These are phyloP conservation scores for Digitaria exilis DNA, from an alignment of 202 grass and related monocot species.

Conservation along the genomic window DNA sequence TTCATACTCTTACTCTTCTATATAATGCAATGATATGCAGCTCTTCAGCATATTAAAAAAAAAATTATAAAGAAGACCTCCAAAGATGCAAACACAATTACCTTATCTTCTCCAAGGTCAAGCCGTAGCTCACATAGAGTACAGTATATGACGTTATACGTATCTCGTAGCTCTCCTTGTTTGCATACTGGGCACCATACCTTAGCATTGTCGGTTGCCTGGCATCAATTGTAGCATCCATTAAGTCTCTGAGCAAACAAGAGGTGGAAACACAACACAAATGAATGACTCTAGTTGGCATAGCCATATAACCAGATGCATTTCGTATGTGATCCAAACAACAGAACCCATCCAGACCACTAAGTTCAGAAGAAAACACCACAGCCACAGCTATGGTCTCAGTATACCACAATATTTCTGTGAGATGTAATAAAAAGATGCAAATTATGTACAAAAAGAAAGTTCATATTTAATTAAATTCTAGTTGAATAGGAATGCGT, in stretches of 20 bases:
- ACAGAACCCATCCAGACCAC: background rate
- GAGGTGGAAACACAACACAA: background rate
- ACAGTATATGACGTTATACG: constrained; percentile 75
- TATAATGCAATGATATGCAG: background rate
- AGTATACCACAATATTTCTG: constrained; percentile 11
- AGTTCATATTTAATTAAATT: background rate
- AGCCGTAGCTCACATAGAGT: constrained; percentile 68
- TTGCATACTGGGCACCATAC: constrained; percentile 95
- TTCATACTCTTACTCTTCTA: background rate
- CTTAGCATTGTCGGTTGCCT: constrained; percentile 50
- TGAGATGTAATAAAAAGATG: background rate
- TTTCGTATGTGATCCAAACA: background rate
- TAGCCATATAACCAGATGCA: background rate
- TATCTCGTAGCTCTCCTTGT: constrained; percentile 71
- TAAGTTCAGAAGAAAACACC: background rate
- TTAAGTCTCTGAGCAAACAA: constrained; percentile 27
- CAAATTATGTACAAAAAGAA: background rate
- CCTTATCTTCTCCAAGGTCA: constrained; percentile 84
- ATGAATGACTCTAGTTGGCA: background rate
- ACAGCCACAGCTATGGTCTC: background rate
- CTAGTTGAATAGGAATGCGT: background rate
- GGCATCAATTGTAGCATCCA: constrained; percentile 34
- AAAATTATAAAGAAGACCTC: background rate
- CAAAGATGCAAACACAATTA: constrained; percentile 38
- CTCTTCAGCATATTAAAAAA: background rate